Percentiles rank a stretch among this genome's conserved stretches.
phyloP scores from a whole-genome alignment of 2,329 filamentous ascomycete genomes.

The Pseudogymnoascus sp. region DNA sequence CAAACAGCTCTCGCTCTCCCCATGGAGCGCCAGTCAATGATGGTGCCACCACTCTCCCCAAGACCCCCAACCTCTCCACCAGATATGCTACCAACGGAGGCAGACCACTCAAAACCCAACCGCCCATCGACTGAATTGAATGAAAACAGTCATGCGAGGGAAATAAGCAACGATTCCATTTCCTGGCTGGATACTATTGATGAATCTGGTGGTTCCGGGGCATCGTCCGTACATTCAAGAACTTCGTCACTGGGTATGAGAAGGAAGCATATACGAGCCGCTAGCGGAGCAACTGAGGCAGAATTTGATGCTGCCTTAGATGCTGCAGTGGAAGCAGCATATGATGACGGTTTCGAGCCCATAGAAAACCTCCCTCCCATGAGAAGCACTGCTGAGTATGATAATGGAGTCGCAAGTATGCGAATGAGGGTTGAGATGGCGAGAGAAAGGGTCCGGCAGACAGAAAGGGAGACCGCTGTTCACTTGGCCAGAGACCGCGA shows the following conservation, averaged over 20 bases:
- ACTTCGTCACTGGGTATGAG: constrained; percentile 63
- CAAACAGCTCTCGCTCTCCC: constrained; percentile 38
- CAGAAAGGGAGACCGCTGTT: constrained; percentile 61
- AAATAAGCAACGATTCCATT: constrained; percentile 69
- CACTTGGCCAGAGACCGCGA: constrained; percentile 55
- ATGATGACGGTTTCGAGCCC: constrained; percentile 83
- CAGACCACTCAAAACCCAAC: constrained; percentile 13
- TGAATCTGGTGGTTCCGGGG: constrained; percentile 74
- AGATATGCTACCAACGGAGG: background rate
- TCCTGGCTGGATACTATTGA: constrained; percentile 95
- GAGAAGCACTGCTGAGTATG: constrained; percentile 3
- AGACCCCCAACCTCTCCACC: constrained; percentile 47
- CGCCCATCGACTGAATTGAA: constrained; percentile 29
- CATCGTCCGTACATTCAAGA: constrained; percentile 73
- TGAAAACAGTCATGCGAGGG: constrained; percentile 40
- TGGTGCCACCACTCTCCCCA: constrained; percentile 63
- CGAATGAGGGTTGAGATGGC: constrained; percentile 65
- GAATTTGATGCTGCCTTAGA: constrained; percentile 93
- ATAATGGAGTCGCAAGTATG: constrained; percentile 42
- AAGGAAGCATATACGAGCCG: constrained; percentile 60
- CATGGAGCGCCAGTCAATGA: constrained; percentile 52
- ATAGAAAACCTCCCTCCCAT: constrained; percentile 33
- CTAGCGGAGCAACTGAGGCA: constrained; percentile 69
- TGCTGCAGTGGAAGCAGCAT: constrained; percentile 91
- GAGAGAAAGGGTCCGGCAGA: constrained; percentile 67